Base-by-base conservation (phyloP, 352 stramenopile species). In the Globisporangium lucens region DNA sequence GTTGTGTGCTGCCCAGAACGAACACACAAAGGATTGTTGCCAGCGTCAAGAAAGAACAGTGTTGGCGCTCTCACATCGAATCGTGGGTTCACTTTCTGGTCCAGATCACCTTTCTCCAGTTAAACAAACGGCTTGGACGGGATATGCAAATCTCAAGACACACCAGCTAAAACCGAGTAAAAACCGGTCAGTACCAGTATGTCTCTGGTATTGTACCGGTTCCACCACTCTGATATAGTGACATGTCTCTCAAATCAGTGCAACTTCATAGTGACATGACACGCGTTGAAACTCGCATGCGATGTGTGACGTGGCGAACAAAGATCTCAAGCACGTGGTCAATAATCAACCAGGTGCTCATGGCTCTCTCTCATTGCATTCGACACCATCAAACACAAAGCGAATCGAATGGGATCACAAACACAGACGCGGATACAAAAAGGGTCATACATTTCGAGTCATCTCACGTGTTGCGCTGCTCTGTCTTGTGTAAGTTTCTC, bases 401-500 rank as follows among this genome's bases (percentile, higher is more conserved):
- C 38, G 13, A n/a, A 49, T 17, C 6, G 15, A 8, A 51, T 6
- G 43, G 15, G 17, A 4, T 22, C 43, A 3, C 15, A 51, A 51
- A 51, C 15, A 49, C 43, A 10, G 4, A 22, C n/a, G 17, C 43
- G 43, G 4, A 51, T 51, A 51, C 43, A 51, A 51, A 51, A 51
- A 51, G 17, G 5, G 41, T 51, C 43, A 51, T 51, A 51, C 22
- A 51, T 22, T 47, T 51, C 43, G 43, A 51, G 43, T 51, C 17
- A 9, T 51, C 43, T n/a, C 43, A n/a, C 13, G 17, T 20, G 41
- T 15, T n/a, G 41, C 13, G 13, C 17, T 51, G 15, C 43, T 51
- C 43, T 51, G 43, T 47, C 43, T 30, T 30, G 51, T 56, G 51
- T 24, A 57, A 65, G 36, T 87, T 20, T 43, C 38, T 51, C 73